Evolutionary conservation across 2,329 filamentous ascomycete genomes (phyloP), one percentile per base, ranked within the genome.

Genomic region (Beauveria scarabaeidicola): DNA sequence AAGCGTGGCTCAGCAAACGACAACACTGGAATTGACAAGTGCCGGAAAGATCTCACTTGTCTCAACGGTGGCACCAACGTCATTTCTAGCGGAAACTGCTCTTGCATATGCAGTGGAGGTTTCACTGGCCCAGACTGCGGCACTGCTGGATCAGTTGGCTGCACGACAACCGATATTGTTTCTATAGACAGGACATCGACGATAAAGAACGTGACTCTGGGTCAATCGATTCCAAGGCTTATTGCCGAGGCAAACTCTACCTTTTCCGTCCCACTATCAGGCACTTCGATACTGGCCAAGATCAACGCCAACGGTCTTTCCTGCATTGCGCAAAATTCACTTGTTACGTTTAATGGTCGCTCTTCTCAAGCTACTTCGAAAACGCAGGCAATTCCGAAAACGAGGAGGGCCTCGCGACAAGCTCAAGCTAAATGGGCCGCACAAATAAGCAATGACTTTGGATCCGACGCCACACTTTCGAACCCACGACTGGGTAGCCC

Each of bases 81-180:
- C 17, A 73, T 91, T 21, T 83, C 81, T 17, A 78, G 83, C 60
- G 81, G 83, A 3, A 76, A 81, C 21, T 97, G 93, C 74, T 87
- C 87, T 13, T 99, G 93, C 70, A 84, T 97, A 47, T 99, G 93
- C 73, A 85, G 87, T 23, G 91, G 94, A 66, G 91, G 92, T 1
- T 97, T 93, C 70, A 92, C 89, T 0, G 81, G 81, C 15, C 73
- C 74, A 23, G 76, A 80, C 61, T 85, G 82, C 67, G 78, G 76
- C 5, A 70, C 72, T 25, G 69, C 73, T 1, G 77, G 76, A 52
- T 70, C 76, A 1, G 72, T 76, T 43, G 81, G 81, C 17, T 85
- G 82, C 66, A 81, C 80, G 1, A 81, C 78, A 1, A 79, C 80
- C 10, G 74, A 76, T 29, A 61, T 78, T 11, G 68, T 72, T 9